phyloP scores from a whole-genome alignment of 1,284 basidiomycete species.

The Sporisorium scitamineum region DNA sequence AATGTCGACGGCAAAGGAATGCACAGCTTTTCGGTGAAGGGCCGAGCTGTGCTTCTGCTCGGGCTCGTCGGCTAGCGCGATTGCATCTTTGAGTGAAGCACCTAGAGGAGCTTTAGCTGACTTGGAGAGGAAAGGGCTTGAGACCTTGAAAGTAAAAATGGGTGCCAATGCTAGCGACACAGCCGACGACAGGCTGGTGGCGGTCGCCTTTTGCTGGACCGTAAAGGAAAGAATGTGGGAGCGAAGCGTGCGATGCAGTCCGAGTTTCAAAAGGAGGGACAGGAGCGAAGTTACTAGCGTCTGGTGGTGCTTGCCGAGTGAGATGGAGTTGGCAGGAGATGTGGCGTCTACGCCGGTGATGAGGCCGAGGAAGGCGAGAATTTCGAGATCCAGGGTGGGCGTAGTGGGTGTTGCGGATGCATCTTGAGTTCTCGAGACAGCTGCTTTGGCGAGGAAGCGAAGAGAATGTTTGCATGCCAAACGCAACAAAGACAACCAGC shows the following conservation, averaged over 20 bases:
- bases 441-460: slow-evolving; percentile 26
- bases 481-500: slow-evolving; percentile 30
- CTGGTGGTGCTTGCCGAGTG: not conserved
- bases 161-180: slow-evolving; percentile 39
- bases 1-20: slow-evolving; percentile 41
- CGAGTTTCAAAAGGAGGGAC: slow-evolving; percentile 28
- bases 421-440: not conserved
- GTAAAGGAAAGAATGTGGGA: slow-evolving; percentile 38
- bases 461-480: slow-evolving; percentile 35
- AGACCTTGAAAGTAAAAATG: slow-evolving; percentile 26
- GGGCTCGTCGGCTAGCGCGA: slow-evolving; percentile 17
- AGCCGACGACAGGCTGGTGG: slow-evolving; percentile 22
- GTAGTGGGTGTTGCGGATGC: not conserved
- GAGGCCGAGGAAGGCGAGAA: slow-evolving; percentile 32
- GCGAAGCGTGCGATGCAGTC: slow-evolving; percentile 42
- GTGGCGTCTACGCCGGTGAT: slow-evolving; percentile 19
- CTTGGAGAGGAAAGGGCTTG: not conserved
- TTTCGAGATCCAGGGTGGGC: slow-evolving; percentile 20
- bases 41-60: not conserved
- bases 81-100: slow-evolving; percentile 14
- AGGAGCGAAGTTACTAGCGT: slow-evolving; percentile 28
- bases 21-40: slow-evolving; percentile 15
- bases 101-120: not conserved
- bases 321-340: slow-evolving; percentile 24
- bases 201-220: slow-evolving; percentile 26